Conservation (phyloP, 495 filamentous ascomycete species). For the Penicillium canescens region DNA sequence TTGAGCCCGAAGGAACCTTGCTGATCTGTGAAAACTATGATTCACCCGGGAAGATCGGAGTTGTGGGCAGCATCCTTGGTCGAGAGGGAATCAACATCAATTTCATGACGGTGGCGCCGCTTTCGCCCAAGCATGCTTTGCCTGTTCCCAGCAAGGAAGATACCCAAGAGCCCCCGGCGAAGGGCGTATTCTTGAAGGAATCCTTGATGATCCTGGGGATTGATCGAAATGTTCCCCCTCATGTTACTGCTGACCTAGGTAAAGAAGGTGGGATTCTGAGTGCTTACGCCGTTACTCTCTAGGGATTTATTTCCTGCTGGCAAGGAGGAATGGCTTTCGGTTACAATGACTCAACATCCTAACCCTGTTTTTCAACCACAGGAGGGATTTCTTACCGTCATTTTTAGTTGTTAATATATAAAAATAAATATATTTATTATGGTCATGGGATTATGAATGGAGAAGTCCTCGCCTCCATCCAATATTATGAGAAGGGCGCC, state of each 20-base stretch:
- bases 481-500: too few relatives aligned
- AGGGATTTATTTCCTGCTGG: not conserved
- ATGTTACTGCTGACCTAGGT: constrained; percentile 54
- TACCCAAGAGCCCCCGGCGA: not conserved
- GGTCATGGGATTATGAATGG: not conserved
- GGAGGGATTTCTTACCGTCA: not conserved
- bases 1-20: constrained; percentile 63
- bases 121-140: constrained; percentile 22
- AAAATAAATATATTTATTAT: not conserved
- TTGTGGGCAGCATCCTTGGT: constrained; percentile 63
- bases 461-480: too few relatives aligned
- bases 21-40: constrained; percentile 72
- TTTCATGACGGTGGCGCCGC: constrained; percentile 67
- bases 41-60: constrained; percentile 70
- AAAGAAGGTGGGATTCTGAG: constrained; percentile 60
- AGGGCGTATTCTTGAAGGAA: constrained; percentile 41
- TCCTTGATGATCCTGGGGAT: constrained; percentile 75
- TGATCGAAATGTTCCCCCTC: constrained; percentile 53
- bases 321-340: not conserved
- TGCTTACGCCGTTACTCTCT: constrained; percentile 59
- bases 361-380: not conserved
- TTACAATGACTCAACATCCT: not conserved
- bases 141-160: constrained; percentile 4
- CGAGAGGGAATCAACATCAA: constrained; percentile 66
- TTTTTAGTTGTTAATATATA: too few relatives aligned